A percentile compares a stretch with the other conserved stretches of the same genome.
These are phyloP conservation scores for Leucocoprinus leucothites DNA, from an alignment of 768 basidiomycete genomes.

Conservation along the genomic window DNA sequence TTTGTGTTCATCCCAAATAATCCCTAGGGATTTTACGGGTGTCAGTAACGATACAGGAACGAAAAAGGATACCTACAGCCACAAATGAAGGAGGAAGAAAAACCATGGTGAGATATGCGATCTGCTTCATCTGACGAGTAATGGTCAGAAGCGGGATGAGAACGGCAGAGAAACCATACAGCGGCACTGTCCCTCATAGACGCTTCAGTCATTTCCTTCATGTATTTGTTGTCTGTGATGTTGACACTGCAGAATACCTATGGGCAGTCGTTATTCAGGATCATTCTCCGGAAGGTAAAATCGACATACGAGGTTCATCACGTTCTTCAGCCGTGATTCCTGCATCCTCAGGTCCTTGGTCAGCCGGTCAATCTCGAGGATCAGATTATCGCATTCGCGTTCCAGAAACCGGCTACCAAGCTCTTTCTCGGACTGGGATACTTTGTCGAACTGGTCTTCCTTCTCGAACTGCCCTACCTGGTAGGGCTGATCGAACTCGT, in stretches of 20 bases:
- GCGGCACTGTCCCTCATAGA: slow-evolving; percentile 44
- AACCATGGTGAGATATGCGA: slow-evolving; percentile 60
- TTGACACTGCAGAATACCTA: slow-evolving; percentile 62
- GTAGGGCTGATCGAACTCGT: too few species aligned
- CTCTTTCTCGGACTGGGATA: slow-evolving; percentile 23
- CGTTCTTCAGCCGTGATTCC: slow-evolving; percentile 47
- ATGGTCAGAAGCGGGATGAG: background rate
- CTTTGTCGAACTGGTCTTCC: too few species aligned
- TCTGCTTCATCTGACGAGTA: slow-evolving; percentile 42
- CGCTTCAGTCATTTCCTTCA: slow-evolving; percentile 51
- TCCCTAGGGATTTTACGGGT: slow-evolving; percentile 28
- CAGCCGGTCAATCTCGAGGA: slow-evolving; percentile 48
- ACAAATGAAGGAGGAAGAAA: slow-evolving; percentile 57
- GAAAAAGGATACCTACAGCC: slow-evolving; percentile 34
- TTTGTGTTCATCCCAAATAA: slow-evolving; percentile 60
- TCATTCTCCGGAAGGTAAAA: background rate
- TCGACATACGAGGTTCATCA: slow-evolving; percentile 44
- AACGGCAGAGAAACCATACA: slow-evolving; percentile 7
- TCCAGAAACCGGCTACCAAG: slow-evolving; percentile 32
- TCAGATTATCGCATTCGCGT: slow-evolving; percentile 47
- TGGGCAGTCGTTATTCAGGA: background rate
- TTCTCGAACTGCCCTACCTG: too few species aligned
- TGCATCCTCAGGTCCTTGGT: slow-evolving; percentile 38
- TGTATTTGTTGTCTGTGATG: slow-evolving; percentile 50
- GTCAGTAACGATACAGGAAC: background rate